Evolutionary conservation across 768 basidiomycete genomes (phyloP), one percentile per base, ranked within the genome.

Genomic region (Mycena latifolia): DNA sequence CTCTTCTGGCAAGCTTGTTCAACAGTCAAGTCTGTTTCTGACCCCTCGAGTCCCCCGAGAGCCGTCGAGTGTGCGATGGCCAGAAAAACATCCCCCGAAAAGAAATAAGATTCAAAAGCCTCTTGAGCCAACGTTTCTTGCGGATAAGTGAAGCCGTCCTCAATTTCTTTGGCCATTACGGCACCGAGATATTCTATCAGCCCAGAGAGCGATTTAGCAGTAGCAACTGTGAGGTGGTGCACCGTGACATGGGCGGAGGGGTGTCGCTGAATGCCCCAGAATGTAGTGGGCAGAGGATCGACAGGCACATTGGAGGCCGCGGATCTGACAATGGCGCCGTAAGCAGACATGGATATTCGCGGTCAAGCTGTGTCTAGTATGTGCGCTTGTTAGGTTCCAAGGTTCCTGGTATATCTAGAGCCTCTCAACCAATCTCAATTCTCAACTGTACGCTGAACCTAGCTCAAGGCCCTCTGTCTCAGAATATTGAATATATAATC

Each of bases 91-190:
- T 93, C 92, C 24, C 85, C 90, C 0, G 88, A 85, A 71, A 93
- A 93, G 77, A 92, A 96, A 76, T 94, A 95, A 14, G 82, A 80
- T 63, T 84, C 85, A 77, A 95, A 98, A 3, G 82, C 78, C 33
- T 85, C 77, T 25, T 82, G 81, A 8, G 80, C 78, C 56, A 83
- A 80, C 43, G 84, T 85, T 77, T 95, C 92, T 77, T 96, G 95
- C 0, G 95, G 95, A 77, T 96, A 97, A 10, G 95, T 94, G 67
- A 80, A 72, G 1, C 96, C 96, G 50, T 86, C 86, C 61, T 89
- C 89, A 15, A 97, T 81, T 71, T 92, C 93, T 56, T 82, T 81
- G n/a, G 87, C 85, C 76, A 97, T 96, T 27, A 88, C 79, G 33
- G 63, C 41, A 63, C 77, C 84, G 20, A 94, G 84, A 71, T 90